Evolutionary conservation across 2,329 filamentous ascomycete genomes (phyloP).

Genomic region (Colletotrichum sp.): DNA sequence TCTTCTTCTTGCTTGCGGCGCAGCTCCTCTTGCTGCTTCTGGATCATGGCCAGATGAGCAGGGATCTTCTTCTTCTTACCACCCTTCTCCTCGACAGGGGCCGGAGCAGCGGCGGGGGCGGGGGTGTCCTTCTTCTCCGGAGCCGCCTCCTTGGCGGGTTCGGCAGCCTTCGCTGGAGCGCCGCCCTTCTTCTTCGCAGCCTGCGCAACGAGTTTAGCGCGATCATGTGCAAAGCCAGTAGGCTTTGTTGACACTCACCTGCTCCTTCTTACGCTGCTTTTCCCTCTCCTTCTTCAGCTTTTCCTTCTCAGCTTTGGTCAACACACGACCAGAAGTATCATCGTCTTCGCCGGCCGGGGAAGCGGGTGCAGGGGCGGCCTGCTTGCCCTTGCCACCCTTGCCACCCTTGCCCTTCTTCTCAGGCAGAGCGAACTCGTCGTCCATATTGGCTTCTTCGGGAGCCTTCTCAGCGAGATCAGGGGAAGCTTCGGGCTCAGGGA

Average conservation of each 20-base stretch:
- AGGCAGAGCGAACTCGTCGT: constrained; percentile 84
- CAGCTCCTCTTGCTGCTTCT: constrained; percentile 85
- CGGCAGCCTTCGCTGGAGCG: constrained; percentile 46
- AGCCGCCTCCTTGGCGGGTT: constrained; percentile 56
- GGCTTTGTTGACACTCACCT: constrained; percentile 58
- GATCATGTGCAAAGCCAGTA: background rate
- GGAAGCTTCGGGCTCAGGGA: constrained; percentile 46
- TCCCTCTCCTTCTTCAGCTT: constrained; percentile 97
- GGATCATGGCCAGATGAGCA: constrained; percentile 72
- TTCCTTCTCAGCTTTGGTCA: constrained; percentile 99
- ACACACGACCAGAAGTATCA: constrained; percentile 68
- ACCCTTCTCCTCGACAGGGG: constrained; percentile 53
- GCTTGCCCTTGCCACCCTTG: constrained; percentile 50
- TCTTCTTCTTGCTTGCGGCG: constrained; percentile 69
- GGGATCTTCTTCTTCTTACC: constrained; percentile 90
- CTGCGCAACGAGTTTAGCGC: constrained; percentile 43
- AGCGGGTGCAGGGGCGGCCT: constrained; percentile 46
- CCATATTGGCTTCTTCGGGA: constrained; percentile 79
- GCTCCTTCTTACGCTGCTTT: constrained; percentile 98
- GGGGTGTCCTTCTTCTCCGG: constrained; percentile 48
- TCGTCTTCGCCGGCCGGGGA: constrained; percentile 49
- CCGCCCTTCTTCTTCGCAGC: constrained; percentile 81
- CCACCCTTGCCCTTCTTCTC: constrained; percentile 76
- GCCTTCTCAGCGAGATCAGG: constrained; percentile 68
- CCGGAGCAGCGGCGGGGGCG: constrained; percentile 39